Evolutionary conservation across 2,329 filamentous ascomycete genomes (phyloP).

Genomic region (Ploettnerulaceae sp.): DNA sequence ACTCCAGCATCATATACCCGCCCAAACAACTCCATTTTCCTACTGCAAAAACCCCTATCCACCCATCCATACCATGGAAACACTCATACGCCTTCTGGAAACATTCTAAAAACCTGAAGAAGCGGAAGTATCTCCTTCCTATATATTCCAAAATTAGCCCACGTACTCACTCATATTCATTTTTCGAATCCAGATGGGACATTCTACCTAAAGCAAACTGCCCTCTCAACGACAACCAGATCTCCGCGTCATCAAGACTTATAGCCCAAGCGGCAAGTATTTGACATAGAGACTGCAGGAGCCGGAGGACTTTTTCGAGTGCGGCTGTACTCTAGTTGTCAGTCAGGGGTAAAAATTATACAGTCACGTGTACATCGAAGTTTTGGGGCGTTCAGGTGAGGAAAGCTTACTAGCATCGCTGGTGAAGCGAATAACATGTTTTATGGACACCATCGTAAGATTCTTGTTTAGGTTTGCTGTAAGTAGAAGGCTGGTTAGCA

Average conservation of each 20-base stretch:
- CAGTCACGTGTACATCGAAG: too few species aligned
- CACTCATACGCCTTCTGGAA: slow-evolving; percentile 48
- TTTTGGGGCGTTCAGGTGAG: neutral
- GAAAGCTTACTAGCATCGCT: slow-evolving; percentile 25
- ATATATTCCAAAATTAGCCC: too few species aligned
- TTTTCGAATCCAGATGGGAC: too few species aligned
- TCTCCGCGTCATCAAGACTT: slow-evolving; percentile 34
- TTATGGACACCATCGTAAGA: slow-evolving; percentile 7
- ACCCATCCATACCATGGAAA: slow-evolving; percentile 29
- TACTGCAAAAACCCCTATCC: slow-evolving; percentile 30
- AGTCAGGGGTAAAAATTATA: too few species aligned
- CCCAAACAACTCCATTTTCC: slow-evolving; percentile 56
- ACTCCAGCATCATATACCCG: slow-evolving; percentile 64
- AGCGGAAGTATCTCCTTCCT: slow-evolving; percentile 59
- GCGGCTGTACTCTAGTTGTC: slow-evolving; percentile 41
- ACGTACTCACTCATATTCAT: too few species aligned
- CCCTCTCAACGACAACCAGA: slow-evolving; percentile 36
- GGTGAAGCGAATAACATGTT: slow-evolving; percentile 24
- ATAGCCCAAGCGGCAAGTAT: slow-evolving; percentile 44
- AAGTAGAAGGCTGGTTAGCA: neutral
- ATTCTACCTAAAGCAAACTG: slow-evolving; percentile 43
- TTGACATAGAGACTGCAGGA: slow-evolving; percentile 48
- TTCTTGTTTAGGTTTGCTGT: neutral
- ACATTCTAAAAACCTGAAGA: slow-evolving; percentile 62
- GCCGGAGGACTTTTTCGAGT: slow-evolving; percentile 55